phyloP scores from a whole-genome alignment of 2,329 filamentous ascomycete genomes.

The Sclerotinia spermophila region DNA sequence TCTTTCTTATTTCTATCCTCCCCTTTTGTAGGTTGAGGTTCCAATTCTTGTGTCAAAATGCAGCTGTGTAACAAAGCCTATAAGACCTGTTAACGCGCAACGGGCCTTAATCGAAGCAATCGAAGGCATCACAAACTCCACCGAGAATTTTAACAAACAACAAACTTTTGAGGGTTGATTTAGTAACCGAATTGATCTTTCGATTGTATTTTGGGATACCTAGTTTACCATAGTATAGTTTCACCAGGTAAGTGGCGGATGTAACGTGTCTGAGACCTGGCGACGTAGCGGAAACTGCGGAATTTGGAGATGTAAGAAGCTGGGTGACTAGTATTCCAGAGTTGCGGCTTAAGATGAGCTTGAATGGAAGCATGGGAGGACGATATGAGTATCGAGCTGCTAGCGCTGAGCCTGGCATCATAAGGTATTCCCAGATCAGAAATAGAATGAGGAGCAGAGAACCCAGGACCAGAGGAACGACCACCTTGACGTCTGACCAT shows the following conservation, averaged over 20 bases:
- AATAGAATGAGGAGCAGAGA: constrained; percentile 40
- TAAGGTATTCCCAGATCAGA: constrained; percentile 44
- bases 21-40: neutral
- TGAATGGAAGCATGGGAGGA: constrained; percentile 61
- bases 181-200: too few species aligned
- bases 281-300: too few species aligned
- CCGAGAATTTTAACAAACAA: too few species aligned
- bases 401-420: constrained; percentile 45
- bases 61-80: neutral
- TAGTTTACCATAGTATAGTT: too few species aligned
- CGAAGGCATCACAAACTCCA: too few species aligned
- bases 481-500: constrained; percentile 40
- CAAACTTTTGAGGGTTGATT: too few species aligned
- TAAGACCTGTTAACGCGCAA: neutral
- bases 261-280: too few species aligned
- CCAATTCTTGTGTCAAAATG: neutral
- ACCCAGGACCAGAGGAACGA: constrained; percentile 41
- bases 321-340: constrained; percentile 60
- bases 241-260: too few species aligned
- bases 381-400: constrained; percentile 50
- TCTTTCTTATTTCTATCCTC: neutral
- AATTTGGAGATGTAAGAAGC: too few species aligned
- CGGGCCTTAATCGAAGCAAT: too few species aligned
- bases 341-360: constrained; percentile 54
- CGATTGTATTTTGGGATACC: too few species aligned